A percentile compares a stretch with the other conserved stretches of the same genome.
Evolutionary conservation across 176 grass and related monocot genomes (phyloP).

Genomic region (Zoysia japonica): DNA sequence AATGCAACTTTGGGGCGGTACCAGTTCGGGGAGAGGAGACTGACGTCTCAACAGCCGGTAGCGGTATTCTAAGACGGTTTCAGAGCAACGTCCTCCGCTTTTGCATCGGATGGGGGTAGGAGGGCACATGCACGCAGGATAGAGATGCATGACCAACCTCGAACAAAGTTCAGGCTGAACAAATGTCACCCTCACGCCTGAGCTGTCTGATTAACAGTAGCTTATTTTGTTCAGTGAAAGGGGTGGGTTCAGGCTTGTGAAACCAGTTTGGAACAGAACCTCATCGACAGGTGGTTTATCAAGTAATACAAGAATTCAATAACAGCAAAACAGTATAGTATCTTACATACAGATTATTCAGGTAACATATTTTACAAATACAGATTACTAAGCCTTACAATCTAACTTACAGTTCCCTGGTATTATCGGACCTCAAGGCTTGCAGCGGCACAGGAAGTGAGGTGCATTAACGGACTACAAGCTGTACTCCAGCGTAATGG

Average conservation of each 20-base stretch:
- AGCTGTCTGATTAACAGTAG: slow-evolving; percentile 4
- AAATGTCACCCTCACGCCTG: slow-evolving; percentile 21
- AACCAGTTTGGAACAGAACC: neutral
- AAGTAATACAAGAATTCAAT: slow-evolving; percentile 40
- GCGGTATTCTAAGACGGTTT: slow-evolving; percentile 31
- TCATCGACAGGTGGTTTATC: slow-evolving; percentile 30
- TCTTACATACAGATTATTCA: slow-evolving; percentile 65
- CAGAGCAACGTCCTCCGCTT: slow-evolving; percentile 34
- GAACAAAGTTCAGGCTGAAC: slow-evolving; percentile 16
- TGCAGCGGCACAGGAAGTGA: no score
- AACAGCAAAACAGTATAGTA: neutral
- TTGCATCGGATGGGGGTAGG: slow-evolving; percentile 22
- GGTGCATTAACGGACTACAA: slow-evolving; percentile 37
- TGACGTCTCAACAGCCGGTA: slow-evolving; percentile 40
- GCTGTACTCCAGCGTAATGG: slow-evolving; percentile 36
- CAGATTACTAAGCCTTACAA: slow-evolving; percentile 27
- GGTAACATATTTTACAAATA: slow-evolving; percentile 53
- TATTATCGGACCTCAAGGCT: neutral
- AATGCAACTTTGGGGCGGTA: slow-evolving; percentile 15
- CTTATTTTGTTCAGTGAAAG: neutral
- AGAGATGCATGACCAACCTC: slow-evolving; percentile 46
- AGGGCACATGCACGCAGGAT: slow-evolving; percentile 52
- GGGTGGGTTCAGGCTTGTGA: neutral
- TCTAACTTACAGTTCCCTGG: slow-evolving; percentile 31
- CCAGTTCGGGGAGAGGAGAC: slow-evolving; percentile 30